Conservation (phyloP, 2,329 filamentous ascomycete genomes). For the Aotearoamyces nothofagi region DNA sequence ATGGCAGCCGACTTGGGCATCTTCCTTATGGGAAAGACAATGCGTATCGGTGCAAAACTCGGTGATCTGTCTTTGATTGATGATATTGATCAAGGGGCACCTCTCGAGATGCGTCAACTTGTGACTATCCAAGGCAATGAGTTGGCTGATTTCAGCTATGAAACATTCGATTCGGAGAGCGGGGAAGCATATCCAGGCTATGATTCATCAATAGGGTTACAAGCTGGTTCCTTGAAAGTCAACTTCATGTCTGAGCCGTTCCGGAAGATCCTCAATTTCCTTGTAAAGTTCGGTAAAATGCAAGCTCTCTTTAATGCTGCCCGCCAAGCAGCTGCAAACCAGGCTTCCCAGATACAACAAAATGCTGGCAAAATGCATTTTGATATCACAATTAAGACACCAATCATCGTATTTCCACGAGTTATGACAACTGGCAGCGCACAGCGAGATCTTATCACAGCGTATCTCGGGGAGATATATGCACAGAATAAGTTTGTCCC, state of each 20-base stretch:
- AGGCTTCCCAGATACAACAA: constrained; percentile 86
- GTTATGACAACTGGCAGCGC: constrained; percentile 54
- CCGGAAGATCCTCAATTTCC: constrained; percentile 92
- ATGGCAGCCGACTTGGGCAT: constrained; percentile 86
- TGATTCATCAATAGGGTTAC: constrained; percentile 78
- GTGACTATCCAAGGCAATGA: constrained; percentile 93
- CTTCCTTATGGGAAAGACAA: constrained; percentile 70
- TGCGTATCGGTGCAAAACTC: constrained; percentile 75
- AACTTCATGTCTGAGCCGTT: constrained; percentile 97
- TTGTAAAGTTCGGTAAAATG: constrained; percentile 99
- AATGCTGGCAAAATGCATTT: constrained; percentile 85
- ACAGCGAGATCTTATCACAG: constrained; percentile 71
- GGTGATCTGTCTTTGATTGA: constrained; percentile 83
- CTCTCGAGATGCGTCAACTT: constrained; percentile 65
- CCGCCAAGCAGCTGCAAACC: constrained; percentile 81
- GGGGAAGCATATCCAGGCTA: constrained; percentile 74
- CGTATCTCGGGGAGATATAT: constrained; percentile 94
- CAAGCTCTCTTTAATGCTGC: constrained; percentile 97
- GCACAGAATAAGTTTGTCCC: constrained; percentile 85
- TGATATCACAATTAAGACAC: constrained; percentile 83
- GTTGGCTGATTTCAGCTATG: constrained; percentile 91
- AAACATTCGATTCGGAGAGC: constrained; percentile 73
- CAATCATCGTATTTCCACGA: constrained; percentile 88
- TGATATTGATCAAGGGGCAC: constrained; percentile 83
- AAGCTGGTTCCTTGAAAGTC: constrained; percentile 88